phyloP scores from a whole-genome alignment of 192 early-diverging fungal species.

The Anaeromyces robustus region DNA sequence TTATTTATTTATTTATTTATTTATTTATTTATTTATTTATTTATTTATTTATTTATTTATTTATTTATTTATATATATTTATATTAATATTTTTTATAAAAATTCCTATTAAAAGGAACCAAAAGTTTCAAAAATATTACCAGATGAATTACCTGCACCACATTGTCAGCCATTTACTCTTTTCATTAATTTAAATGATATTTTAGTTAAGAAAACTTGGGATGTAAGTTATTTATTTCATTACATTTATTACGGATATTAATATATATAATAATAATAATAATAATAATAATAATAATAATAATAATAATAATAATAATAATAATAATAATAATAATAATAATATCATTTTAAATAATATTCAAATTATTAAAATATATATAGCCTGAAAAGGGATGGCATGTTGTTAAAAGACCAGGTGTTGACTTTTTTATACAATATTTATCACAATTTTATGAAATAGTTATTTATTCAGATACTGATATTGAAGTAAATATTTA shows the following conservation, averaged over 20 bases:
- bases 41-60: no score
- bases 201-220: conserved; percentile 85
- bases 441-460: conserved; percentile 80
- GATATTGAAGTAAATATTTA: conserved; percentile 47
- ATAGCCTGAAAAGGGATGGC: conserved; percentile 88
- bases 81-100: no score
- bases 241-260: neutral
- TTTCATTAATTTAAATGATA: conserved; percentile 88
- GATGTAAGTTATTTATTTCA: conserved; percentile 33
- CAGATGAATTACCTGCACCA: conserved; percentile 69
- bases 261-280: no score
- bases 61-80: no score
- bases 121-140: conserved; percentile 54
- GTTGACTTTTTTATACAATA: conserved; percentile 89
- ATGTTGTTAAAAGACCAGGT: conserved; percentile 86
- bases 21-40: no score
- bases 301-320: no score
- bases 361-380: neutral
- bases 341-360: no score
- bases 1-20: no score
- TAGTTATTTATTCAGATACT: conserved; percentile 92
- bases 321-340: no score
- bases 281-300: neutral
- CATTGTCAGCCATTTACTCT: conserved; percentile 75
- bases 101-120: neutral